Conservation (phyloP, 1,284 basidiomycete genomes). For the Quambalaria eucalypti region DNA sequence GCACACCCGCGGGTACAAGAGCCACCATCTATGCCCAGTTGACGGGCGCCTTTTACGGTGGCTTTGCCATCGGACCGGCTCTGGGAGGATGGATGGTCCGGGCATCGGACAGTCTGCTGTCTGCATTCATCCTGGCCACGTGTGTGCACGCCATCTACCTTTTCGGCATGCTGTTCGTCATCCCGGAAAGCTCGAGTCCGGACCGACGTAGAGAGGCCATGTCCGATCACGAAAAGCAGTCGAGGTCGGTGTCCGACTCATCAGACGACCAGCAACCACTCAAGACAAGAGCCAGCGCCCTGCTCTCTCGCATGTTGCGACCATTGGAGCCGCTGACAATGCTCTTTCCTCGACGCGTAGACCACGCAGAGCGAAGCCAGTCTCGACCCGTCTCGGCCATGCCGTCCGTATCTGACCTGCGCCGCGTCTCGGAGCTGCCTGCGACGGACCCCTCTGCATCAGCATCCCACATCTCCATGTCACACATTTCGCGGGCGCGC, state of each 20-base stretch:
- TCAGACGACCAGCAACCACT: not conserved
- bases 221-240: not conserved
- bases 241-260: not conserved
- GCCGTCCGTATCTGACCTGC: slow-evolving; percentile 1
- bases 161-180: slow-evolving; percentile 19
- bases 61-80: slow-evolving; percentile 35
- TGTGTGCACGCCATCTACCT: slow-evolving; percentile 27
- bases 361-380: slow-evolving; percentile 3
- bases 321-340: slow-evolving; percentile 29
- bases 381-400: not conserved
- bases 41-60: slow-evolving; percentile 34
- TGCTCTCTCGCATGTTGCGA: not conserved
- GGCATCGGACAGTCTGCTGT: slow-evolving; percentile 22
- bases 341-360: slow-evolving; percentile 23
- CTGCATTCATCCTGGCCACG: slow-evolving; percentile 30
- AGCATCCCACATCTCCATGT: slow-evolving; percentile 36
- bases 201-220: slow-evolving; percentile 16
- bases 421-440: too few relatives aligned
- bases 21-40: slow-evolving; percentile 35
- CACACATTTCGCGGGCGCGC: slow-evolving; percentile 14
- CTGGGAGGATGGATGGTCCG: slow-evolving; percentile 38
- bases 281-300: not conserved
- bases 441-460: slow-evolving; percentile 16
- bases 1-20: slow-evolving; percentile 34
- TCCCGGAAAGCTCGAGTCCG: slow-evolving; percentile 38